Base-by-base conservation (phyloP, 345 rosid genomes). In the Populus deltoides region DNA sequence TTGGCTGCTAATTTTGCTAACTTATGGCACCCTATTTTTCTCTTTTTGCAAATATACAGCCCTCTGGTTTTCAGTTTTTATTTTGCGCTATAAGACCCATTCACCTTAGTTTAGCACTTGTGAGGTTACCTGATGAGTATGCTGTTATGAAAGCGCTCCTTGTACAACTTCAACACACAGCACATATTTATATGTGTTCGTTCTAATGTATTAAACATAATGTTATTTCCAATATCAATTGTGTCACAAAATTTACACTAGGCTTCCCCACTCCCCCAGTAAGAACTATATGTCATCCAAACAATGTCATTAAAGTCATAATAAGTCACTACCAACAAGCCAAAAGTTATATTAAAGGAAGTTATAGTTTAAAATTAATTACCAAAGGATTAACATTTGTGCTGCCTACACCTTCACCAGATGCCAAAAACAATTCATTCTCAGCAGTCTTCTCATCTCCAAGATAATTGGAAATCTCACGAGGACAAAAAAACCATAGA, bases 361-460 rank as follows among this genome's bases (percentile, higher is more conserved):
- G 33, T 25, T 13, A 72, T n/a, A n/a, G 47, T 69, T 47, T 43
- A 66, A 39, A 41, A 74, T 75, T 41, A 79, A 67, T 92, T 92
- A 94, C 99, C 97, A 96, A 53, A 67, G 85, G 88, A 87, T 91
- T 96, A 80, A 86, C 41, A 86, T 90, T 88, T 70, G 89, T 78
- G 68, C 91, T 90, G 79, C 98, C 97, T 1, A 6, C 66, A 70
- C 98, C 99, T 79, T 91, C 90, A 78, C 99, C 99, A 0, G 94
- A 89, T 10, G 94, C 98, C 84, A 96, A 68, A 86, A 96, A 85
- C 75, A 96, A 71, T 84, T 96, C 99, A 77, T 96, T 92, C 75
- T 77, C 79, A 33, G 67, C 80, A 39, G 67, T 4, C 74, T 73
- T 81, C 55, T 81, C 84, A 79, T 72, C 82, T 67, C 82, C 80